A percentile compares a stretch with the other conserved stretches of the same genome.
These are phyloP conservation scores for Aspergillus indologenus DNA, from an alignment of 495 filamentous ascomycete genomes.

Conservation along the genomic window DNA sequence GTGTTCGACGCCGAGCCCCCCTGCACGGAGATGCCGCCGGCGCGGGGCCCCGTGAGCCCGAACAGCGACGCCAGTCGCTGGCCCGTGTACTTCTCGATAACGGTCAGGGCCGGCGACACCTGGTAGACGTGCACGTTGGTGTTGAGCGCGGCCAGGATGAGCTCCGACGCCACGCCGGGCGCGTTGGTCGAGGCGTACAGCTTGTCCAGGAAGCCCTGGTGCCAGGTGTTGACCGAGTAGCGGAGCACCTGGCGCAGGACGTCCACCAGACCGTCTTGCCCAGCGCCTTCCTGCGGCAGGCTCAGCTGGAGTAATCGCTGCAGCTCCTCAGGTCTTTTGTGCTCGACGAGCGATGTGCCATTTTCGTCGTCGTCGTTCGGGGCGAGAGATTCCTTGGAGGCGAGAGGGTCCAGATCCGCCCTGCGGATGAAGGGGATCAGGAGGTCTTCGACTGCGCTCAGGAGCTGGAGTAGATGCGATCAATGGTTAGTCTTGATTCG, in stretches of 20 bases:
- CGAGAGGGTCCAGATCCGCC: slow-evolving; percentile 62
- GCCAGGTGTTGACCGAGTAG: slow-evolving; percentile 94
- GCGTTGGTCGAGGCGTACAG: slow-evolving; percentile 84
- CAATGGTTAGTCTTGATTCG: neutral
- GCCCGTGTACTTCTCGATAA: slow-evolving; percentile 79
- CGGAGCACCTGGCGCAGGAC: slow-evolving; percentile 64
- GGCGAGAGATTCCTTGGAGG: slow-evolving; percentile 40
- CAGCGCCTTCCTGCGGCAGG: slow-evolving; percentile 62
- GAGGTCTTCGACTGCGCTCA: slow-evolving; percentile 68
- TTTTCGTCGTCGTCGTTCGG: slow-evolving; percentile 9
- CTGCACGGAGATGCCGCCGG: slow-evolving; percentile 83
- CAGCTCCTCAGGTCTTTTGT: slow-evolving; percentile 68
- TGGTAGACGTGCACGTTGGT: slow-evolving; percentile 89
- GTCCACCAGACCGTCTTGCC: slow-evolving; percentile 67
- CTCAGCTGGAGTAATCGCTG: slow-evolving; percentile 59
- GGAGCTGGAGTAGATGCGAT: slow-evolving; percentile 49
- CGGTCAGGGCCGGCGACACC: slow-evolving; percentile 81
- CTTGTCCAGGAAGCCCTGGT: slow-evolving; percentile 92
- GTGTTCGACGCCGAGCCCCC: slow-evolving; percentile 85
- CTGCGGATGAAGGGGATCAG: slow-evolving; percentile 74
- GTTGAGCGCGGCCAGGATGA: slow-evolving; percentile 78
- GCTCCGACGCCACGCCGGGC: slow-evolving; percentile 77
- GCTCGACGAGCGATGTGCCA: slow-evolving; percentile 66
- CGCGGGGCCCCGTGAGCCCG: slow-evolving; percentile 66
- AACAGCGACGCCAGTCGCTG: slow-evolving; percentile 69